phyloP scores from a whole-genome alignment of 192 early-diverging fungal species.

The Pecoramyces ruminantium region DNA sequence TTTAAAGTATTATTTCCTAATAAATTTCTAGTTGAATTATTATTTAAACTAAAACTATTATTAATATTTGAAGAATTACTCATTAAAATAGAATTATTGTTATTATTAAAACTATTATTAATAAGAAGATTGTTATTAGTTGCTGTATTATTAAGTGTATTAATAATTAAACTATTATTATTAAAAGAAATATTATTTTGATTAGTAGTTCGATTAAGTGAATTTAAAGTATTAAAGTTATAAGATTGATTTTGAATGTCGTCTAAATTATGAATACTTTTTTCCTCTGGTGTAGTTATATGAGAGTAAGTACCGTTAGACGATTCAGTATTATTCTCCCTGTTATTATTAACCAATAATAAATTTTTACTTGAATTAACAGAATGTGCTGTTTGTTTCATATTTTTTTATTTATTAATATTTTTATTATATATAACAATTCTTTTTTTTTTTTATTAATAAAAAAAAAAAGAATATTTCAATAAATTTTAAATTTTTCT shows the following conservation, averaged over 20 bases:
- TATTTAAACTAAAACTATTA: background rate
- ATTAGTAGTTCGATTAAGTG: background rate
- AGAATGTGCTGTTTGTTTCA: background rate
- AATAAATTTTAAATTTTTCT: too few species aligned
- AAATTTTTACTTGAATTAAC: background rate
- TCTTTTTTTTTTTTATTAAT: background rate
- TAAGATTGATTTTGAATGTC: background rate
- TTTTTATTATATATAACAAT: background rate
- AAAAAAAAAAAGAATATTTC: too few species aligned
- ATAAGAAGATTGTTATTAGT: background rate
- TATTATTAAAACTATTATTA: background rate
- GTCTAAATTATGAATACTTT: background rate
- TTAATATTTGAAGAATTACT: background rate
- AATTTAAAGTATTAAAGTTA: background rate
- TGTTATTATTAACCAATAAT: background rate
- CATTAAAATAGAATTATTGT: background rate
- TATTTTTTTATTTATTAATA: background rate
- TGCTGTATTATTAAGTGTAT: background rate
- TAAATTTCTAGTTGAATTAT: background rate
- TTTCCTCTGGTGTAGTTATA: background rate
- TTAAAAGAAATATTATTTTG: background rate
- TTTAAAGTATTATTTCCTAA: background rate
- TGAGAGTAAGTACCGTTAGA: background rate
- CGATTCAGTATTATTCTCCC: background rate
- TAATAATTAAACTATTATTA: background rate